Evolutionary conservation across 225 moss, liverwort and hornwort genomes (phyloP), one percentile per base, ranked within the genome.

Genomic region (Sphagnum contortum): DNA sequence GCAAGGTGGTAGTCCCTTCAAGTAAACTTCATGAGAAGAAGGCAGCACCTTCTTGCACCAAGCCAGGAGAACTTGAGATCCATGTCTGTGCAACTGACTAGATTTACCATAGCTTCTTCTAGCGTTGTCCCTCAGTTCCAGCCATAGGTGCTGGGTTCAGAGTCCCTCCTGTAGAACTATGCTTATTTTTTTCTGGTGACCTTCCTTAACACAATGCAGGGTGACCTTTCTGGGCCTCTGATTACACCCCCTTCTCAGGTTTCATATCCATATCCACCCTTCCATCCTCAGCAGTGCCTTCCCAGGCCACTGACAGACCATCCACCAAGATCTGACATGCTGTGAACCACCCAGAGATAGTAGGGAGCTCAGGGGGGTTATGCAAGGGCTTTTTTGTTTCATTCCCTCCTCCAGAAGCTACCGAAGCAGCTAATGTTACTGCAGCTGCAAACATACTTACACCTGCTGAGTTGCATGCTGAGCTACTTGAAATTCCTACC

Each of bases 381-480:
- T 89, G 86, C 12, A 91, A 63, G 9, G 98, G 76, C 74, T 98
- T 98, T 57, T 78, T 87, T 61, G 82, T 63, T 79, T 88, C 96
- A 56, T 81, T 72, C 70, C 86, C 76, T 59, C 86, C 89, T 64
- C 91, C 91, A 56, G 87, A 88, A 69, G 87, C 80, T 59, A 83
- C 83, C 65, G 80, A 83, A 64, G 98, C 93, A 75, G 98, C 93
- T 67, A 80, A 84, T 12, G 80, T 80, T 12, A 77, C 80, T 2
- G 83, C 83, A 5, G 98, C 98, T 73, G 98, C 98, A 71, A 98
- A 93, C 93, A 98, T 91, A 71, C 98, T 93, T 64, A 91, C 98
- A 61, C 93, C 93, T 65, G 89, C 91, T 70, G 98, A 87, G 64
- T 81, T 86, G 63, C 91, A 88, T 73, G 82, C 86, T 51, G 91